These are phyloP conservation scores for Linum tenue DNA, from an alignment of 345 rosid genomes.

Conservation along the genomic window DNA sequence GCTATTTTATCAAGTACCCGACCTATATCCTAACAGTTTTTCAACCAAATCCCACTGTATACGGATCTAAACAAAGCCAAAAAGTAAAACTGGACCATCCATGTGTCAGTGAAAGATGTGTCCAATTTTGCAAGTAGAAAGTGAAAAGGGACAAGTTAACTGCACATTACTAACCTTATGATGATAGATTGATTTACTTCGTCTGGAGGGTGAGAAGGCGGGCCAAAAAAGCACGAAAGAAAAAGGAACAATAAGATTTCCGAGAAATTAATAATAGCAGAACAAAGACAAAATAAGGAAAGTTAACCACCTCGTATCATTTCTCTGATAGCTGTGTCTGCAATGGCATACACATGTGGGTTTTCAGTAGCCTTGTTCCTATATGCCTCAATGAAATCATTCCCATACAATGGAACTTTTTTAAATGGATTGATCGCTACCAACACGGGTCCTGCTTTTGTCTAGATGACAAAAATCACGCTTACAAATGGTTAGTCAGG, in stretches of 20 bases:
- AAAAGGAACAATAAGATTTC: conserved; percentile 1
- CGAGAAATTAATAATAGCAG: neutral
- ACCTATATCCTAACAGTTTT: no score
- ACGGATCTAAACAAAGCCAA: no score
- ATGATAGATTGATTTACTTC: conserved; percentile 98
- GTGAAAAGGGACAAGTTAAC: conserved; percentile 3
- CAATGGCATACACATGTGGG: conserved; percentile 93
- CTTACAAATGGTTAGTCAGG: conserved; percentile 10
- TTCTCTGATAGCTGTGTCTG: conserved; percentile 95
- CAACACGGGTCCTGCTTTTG: conserved; percentile 97
- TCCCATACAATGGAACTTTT: conserved; percentile 81
- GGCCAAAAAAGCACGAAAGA: conserved; percentile 17
- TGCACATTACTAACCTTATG: conserved; percentile 61
- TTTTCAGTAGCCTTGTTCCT: conserved; percentile 61
- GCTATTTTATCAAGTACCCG: no score
- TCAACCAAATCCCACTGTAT: no score
- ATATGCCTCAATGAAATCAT: conserved; percentile 69
- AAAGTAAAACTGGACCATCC: neutral
- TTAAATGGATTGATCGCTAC: conserved; percentile 95
- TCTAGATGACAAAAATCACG: conserved; percentile 37
- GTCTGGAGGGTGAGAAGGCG: conserved; percentile 44
- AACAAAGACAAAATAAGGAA: conserved; percentile 11
- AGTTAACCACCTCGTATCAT: conserved; percentile 74
- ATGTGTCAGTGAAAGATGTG: neutral
- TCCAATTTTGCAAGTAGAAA: neutral